phyloP scores from a whole-genome alignment of 805 yeast genomes.

The Myxozyma kluyveri region DNA sequence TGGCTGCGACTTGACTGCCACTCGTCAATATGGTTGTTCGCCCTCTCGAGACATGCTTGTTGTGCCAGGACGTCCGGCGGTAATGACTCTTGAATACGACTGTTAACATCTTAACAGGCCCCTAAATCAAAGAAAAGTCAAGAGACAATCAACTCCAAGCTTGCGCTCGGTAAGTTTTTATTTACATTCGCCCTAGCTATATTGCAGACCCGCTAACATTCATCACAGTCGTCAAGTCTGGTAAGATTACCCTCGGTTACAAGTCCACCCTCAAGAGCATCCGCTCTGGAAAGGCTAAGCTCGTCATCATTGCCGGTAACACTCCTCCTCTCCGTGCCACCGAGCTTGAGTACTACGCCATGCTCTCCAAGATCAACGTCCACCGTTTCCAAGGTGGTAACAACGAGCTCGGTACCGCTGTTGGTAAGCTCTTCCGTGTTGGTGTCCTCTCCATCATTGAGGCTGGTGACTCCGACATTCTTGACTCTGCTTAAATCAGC shows the following conservation, averaged over 20 bases:
- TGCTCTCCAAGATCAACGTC: slow-evolving; percentile 93
- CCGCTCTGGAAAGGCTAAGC: slow-evolving; percentile 98
- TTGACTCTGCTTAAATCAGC: slow-evolving; percentile 40
- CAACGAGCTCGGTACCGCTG: slow-evolving; percentile 61
- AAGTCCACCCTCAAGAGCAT: slow-evolving; percentile 97
- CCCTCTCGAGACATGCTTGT: too few relatives aligned
- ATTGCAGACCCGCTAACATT: background rate
- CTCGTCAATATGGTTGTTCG: too few relatives aligned
- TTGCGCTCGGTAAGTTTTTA: slow-evolving; percentile 69
- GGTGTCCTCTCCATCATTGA: slow-evolving; percentile 95
- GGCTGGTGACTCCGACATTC: slow-evolving; percentile 99
- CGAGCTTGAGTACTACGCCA: slow-evolving; percentile 99
- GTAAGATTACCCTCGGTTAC: slow-evolving; percentile 99
- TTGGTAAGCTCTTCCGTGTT: slow-evolving; percentile 99
- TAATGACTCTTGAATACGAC: background rate
- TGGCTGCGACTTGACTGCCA: background rate
- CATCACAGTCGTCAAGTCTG: slow-evolving; percentile 94
- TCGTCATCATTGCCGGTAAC: slow-evolving; percentile 96
- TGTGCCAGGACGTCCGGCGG: too few relatives aligned
- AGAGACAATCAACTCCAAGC: slow-evolving; percentile 96
- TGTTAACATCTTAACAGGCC: slow-evolving; percentile 18
- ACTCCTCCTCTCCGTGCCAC: slow-evolving; percentile 99
- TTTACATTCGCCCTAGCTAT: background rate
- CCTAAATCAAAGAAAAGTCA: slow-evolving; percentile 72
- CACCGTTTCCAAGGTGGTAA: slow-evolving; percentile 72